Evolutionary conservation across 129 eudicot genomes (phyloP).

Genomic region (Lactuca saligna): DNA sequence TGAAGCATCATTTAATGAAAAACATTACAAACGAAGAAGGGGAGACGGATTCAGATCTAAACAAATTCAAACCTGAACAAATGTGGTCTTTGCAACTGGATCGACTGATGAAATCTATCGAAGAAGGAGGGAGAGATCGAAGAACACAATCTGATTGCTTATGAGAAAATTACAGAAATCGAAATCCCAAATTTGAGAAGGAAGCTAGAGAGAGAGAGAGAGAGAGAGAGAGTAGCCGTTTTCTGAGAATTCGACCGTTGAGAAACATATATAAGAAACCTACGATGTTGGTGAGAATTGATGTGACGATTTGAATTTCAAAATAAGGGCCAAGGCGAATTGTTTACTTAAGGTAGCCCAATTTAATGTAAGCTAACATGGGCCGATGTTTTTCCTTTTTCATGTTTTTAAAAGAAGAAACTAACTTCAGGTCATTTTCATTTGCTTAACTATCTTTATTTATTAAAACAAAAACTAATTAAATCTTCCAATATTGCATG

Average conservation of each 20-base stretch:
- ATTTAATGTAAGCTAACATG: neutral
- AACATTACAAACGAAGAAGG: neutral
- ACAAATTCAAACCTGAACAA: constrained; percentile 25
- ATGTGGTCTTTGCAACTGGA: constrained; percentile 4
- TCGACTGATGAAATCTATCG: constrained; percentile 8
- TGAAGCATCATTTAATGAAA: neutral
- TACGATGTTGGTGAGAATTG: neutral
- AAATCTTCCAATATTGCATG: no score
- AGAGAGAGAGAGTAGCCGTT: constrained; percentile 25
- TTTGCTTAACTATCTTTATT: neutral
- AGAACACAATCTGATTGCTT: constrained; percentile 11
- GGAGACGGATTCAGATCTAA: constrained; percentile 13
- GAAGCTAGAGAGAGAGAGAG: constrained; percentile 3
- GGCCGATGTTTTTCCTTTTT: neutral
- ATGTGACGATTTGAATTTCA: constrained; percentile 24
- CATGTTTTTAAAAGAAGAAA: neutral
- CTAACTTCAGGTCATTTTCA: neutral
- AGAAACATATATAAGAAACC: constrained; percentile 1
- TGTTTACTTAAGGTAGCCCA: constrained; percentile 14
- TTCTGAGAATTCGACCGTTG: constrained; percentile 30
- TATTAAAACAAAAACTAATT: no score
- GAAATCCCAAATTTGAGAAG: constrained; percentile 8
- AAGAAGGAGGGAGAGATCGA: neutral
- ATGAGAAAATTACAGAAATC: constrained; percentile 3
- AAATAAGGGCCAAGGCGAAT: neutral